phyloP scores from a whole-genome alignment of 2,329 filamentous ascomycete genomes.

The Mycosphaerella arachidis region DNA sequence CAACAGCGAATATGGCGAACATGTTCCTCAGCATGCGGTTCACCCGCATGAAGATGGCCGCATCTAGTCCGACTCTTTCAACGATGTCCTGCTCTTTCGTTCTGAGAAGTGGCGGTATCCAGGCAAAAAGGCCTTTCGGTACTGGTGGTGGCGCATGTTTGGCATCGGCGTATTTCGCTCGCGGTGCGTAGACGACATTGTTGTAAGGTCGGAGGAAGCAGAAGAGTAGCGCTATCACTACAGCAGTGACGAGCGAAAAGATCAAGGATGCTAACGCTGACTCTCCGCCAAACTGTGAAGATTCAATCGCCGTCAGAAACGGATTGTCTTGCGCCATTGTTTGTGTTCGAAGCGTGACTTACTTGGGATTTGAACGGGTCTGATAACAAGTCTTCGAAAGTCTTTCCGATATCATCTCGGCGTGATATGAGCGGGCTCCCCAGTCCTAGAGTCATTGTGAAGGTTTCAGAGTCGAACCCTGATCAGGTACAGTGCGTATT shows the following conservation, averaged over 20 bases:
- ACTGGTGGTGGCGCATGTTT: constrained; percentile 83
- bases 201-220: constrained; percentile 88
- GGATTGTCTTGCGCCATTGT: neutral
- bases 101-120: constrained; percentile 72
- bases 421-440: neutral
- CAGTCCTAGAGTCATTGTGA: neutral
- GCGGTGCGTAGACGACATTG: constrained; percentile 87
- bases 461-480: neutral
- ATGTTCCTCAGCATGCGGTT: constrained; percentile 89
- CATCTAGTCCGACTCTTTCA: constrained; percentile 83
- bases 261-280: constrained; percentile 75
- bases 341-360: neutral
- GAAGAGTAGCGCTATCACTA: constrained; percentile 72
- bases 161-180: constrained; percentile 85
- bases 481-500: neutral
- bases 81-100: constrained; percentile 75
- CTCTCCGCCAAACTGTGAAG: constrained; percentile 28
- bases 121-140: constrained; percentile 81
- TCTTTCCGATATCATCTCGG: neutral
- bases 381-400: neutral
- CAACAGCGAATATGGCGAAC: constrained; percentile 65
- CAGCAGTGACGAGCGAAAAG: constrained; percentile 72
- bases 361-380: constrained; percentile 1
- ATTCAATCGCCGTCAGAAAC: constrained; percentile 4
- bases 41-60: constrained; percentile 83